Evolutionary conservation across 2,329 filamentous ascomycete genomes (phyloP).

Genomic region (Talaromyces funiculosus): DNA sequence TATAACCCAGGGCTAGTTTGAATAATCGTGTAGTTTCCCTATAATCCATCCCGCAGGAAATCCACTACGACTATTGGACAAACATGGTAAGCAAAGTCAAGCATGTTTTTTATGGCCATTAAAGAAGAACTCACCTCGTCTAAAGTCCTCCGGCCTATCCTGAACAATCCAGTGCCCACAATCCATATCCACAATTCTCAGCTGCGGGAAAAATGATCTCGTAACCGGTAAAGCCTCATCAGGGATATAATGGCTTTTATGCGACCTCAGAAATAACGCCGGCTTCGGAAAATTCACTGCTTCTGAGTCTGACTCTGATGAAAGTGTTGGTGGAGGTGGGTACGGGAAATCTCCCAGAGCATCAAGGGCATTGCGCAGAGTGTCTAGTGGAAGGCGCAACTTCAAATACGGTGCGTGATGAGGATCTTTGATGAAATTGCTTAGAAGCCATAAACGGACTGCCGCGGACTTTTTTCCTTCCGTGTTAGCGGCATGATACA

Average conservation of each 20-base stretch:
- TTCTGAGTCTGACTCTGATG: not conserved
- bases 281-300: not conserved
- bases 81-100: too few relatives aligned
- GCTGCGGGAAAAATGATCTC: not conserved
- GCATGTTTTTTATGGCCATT: too few relatives aligned
- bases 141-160: not conserved
- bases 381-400: not conserved
- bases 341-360: not conserved
- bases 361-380: not conserved
- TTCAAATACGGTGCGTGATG: not conserved
- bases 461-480: not conserved
- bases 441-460: not conserved
- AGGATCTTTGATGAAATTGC: not conserved
- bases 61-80: not conserved
- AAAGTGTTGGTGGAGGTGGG: not conserved
- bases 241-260: not conserved
- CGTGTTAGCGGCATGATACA: not conserved
- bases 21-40: not conserved
- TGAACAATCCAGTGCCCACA: constrained; percentile 4
- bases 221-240: not conserved
- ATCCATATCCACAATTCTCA: not conserved
- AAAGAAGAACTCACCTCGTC: constrained; percentile 1
- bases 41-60: not conserved
- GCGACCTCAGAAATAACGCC: not conserved
- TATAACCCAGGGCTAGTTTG: too few relatives aligned